A percentile compares a stretch with the other conserved stretches of the same genome.
Conservation (phyloP, 371 early-diverging fungal species). For the Lichtheimia ornata region DNA sequence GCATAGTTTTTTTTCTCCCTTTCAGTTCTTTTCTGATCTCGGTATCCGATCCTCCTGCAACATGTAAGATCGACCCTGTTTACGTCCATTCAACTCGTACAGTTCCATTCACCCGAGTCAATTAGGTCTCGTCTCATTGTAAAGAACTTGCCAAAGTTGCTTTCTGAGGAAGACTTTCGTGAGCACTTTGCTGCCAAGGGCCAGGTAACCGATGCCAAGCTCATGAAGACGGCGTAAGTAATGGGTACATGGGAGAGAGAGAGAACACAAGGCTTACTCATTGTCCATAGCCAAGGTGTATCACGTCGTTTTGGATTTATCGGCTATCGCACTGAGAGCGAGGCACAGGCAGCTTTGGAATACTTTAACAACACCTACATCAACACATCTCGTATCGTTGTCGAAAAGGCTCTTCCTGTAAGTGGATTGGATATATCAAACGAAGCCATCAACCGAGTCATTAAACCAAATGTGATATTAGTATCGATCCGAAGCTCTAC, state of each 20-base stretch:
- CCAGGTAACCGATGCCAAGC: constrained; percentile 90
- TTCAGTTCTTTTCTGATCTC: not conserved
- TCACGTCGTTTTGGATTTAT: constrained; percentile 92
- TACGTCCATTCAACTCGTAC: no score
- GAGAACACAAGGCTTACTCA: not conserved
- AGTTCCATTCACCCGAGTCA: not conserved
- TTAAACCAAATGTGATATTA: constrained; percentile 10
- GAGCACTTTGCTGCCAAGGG: constrained; percentile 86
- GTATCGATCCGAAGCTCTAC: constrained; percentile 76
- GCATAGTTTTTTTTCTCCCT: not conserved
- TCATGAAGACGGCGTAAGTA: constrained; percentile 79
- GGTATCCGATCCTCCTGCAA: not conserved
- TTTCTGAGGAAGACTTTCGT: constrained; percentile 80
- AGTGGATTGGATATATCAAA: not conserved
- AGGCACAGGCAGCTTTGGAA: constrained; percentile 77
- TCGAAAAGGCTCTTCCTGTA: constrained; percentile 87
- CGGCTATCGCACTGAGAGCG: constrained; percentile 85
- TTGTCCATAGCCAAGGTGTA: constrained; percentile 60
- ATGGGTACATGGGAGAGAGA: not conserved
- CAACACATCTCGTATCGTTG: constrained; percentile 83
- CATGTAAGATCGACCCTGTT: no score
- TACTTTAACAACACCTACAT: constrained; percentile 92
- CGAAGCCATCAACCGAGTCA: no score
- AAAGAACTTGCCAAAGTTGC: constrained; percentile 91
- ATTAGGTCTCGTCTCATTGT: constrained; percentile 76